These are phyloP conservation scores for Aspergillus aculeatinus DNA, from an alignment of 2,329 filamentous ascomycete genomes.

Conservation along the genomic window DNA sequence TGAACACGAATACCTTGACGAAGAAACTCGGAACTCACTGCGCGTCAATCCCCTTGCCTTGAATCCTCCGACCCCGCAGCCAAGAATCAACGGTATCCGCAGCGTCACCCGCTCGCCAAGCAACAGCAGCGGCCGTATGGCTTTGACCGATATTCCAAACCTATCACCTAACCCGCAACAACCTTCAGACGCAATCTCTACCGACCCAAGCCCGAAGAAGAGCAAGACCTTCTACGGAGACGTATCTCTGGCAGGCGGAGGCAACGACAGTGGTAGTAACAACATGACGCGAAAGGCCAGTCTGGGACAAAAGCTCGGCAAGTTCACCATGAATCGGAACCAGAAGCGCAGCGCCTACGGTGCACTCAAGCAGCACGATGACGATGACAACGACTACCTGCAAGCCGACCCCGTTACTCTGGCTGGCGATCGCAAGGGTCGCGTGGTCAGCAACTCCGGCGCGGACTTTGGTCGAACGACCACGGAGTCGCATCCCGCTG, in stretches of 20 bases:
- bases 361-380: constrained; percentile 33
- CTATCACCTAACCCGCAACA: constrained; percentile 28
- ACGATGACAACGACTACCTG: constrained; percentile 25
- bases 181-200: constrained; percentile 24
- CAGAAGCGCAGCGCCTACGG: constrained; percentile 37
- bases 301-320: constrained; percentile 28
- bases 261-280: constrained; percentile 22
- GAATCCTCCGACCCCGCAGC: constrained; percentile 47
- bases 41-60: constrained; percentile 46
- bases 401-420: constrained; percentile 13
- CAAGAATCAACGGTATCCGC: constrained; percentile 23
- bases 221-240: constrained; percentile 44
- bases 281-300: constrained; percentile 24
- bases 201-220: constrained; percentile 28
- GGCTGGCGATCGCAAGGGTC: constrained; percentile 43
- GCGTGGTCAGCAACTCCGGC: constrained; percentile 46
- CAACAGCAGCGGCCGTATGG: constrained; percentile 26
- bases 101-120: constrained; percentile 19
- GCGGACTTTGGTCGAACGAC: constrained; percentile 33
- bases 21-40: constrained; percentile 20
- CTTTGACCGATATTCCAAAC: constrained; percentile 36
- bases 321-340: constrained; percentile 33
- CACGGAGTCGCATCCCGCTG: neutral
- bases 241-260: constrained; percentile 23
- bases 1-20: constrained; percentile 33